These are phyloP conservation scores for Ganoderma sinense DNA, from an alignment of 1,284 basidiomycete species.

Conservation along the genomic window DNA sequence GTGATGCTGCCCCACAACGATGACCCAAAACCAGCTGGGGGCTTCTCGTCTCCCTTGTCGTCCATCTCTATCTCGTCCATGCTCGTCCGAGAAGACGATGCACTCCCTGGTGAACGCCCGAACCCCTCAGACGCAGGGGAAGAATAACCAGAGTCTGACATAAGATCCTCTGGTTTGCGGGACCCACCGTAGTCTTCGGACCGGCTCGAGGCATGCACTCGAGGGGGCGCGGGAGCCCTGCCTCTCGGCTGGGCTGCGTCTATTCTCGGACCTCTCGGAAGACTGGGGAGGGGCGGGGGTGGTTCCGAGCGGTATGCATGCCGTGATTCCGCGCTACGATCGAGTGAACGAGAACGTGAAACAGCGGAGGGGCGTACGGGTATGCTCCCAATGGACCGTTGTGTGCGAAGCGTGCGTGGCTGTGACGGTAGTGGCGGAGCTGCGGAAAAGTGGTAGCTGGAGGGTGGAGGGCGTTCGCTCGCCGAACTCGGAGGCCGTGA, in stretches of 20 bases:
- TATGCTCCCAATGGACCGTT: slow-evolving; percentile 37
- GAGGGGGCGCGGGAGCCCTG: slow-evolving; percentile 1
- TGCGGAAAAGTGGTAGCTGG: slow-evolving; percentile 18
- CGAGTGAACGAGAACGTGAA: slow-evolving; percentile 32
- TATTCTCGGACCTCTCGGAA: slow-evolving; percentile 32
- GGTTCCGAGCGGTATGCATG: slow-evolving; percentile 14
- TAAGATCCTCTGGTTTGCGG: slow-evolving; percentile 17
- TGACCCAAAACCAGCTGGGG: slow-evolving; percentile 46
- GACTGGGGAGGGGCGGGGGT: slow-evolving; percentile 30
- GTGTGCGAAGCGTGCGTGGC: slow-evolving; percentile 33
- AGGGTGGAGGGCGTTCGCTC: slow-evolving; percentile 31
- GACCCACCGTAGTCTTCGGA: slow-evolving; percentile 21
- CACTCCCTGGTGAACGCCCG: slow-evolving; percentile 27
- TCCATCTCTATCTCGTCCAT: slow-evolving; percentile 44
- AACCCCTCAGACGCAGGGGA: slow-evolving; percentile 22
- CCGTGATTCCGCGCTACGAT: slow-evolving; percentile 23
- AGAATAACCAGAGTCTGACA: slow-evolving; percentile 24
- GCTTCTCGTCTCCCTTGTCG: slow-evolving; percentile 20
- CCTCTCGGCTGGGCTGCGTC: background rate
- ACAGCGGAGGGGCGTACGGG: slow-evolving; percentile 16
- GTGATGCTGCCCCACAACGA: slow-evolving; percentile 65
- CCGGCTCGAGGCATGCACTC: slow-evolving; percentile 7
- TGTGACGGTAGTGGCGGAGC: slow-evolving; percentile 27
- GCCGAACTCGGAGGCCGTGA: slow-evolving; percentile 34
- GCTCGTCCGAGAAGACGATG: slow-evolving; percentile 54